Evolutionary conservation across 106 monocot species (phyloP).

Genomic region (Allium cepa): DNA sequence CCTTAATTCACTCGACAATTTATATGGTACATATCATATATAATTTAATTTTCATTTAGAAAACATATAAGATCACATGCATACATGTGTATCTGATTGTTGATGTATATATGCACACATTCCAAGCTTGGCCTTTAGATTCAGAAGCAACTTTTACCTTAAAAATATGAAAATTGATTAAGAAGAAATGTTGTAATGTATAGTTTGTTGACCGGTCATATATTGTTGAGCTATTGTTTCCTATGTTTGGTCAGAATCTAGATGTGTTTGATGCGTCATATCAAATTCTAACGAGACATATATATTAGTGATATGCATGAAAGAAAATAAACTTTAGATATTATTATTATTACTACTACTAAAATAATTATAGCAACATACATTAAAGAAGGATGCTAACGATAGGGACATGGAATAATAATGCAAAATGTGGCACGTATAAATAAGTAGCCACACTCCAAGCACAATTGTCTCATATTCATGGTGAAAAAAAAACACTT

Average conservation of each 20-base stretch:
- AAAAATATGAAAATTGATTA: neutral
- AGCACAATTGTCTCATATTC: neutral
- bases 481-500: conserved; percentile 8
- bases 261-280: neutral
- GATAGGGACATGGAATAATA: conserved; percentile 5
- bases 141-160: neutral
- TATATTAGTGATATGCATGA: neutral
- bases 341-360: too few relatives aligned
- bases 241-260: neutral
- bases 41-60: too few relatives aligned
- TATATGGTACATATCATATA: neutral
- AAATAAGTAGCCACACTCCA: conserved; percentile 9
- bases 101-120: neutral
- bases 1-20: too few relatives aligned
- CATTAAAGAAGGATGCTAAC: neutral
- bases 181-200: too few relatives aligned
- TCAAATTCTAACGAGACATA: neutral
- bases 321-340: too few relatives aligned
- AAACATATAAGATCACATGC: too few relatives aligned
- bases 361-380: neutral
- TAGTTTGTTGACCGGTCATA: neutral
- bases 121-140: too few relatives aligned
- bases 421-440: neutral
- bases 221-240: too few relatives aligned
- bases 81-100: neutral